phyloP scores from a whole-genome alignment of 108 stramenopile species.

The Cylindrotheca closterium region DNA sequence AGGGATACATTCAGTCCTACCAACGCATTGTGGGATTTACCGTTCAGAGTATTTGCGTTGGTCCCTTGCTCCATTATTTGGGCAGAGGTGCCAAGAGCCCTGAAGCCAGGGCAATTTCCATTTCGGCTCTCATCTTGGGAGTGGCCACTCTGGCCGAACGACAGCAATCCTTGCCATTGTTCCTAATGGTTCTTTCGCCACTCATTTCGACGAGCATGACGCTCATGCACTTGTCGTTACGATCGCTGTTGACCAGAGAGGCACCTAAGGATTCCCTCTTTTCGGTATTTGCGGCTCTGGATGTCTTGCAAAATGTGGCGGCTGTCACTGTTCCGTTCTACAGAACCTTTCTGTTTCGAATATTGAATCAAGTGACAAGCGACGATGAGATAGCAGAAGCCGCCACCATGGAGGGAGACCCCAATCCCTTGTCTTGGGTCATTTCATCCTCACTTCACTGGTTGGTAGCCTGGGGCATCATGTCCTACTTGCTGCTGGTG shows the following conservation, averaged over 20 bases:
- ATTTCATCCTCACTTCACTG: slow-evolving; percentile 58
- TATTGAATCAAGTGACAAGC: slow-evolving; percentile 5
- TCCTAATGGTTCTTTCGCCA: slow-evolving; percentile 46
- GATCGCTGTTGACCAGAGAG: slow-evolving; percentile 62
- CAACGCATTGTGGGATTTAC: slow-evolving; percentile 54
- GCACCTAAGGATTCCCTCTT: slow-evolving; percentile 66
- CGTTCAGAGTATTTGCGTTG: slow-evolving; percentile 55
- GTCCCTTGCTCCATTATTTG: slow-evolving; percentile 29
- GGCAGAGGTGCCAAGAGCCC: no score
- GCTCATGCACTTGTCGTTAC: slow-evolving; percentile 49
- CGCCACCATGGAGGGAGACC: slow-evolving; percentile 65
- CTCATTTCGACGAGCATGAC: slow-evolving; percentile 46
- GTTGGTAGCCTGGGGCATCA: slow-evolving; percentile 33
- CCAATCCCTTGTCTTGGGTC: slow-evolving; percentile 68
- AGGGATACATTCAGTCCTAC: slow-evolving; percentile 75
- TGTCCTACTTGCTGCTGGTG: slow-evolving; percentile 35
- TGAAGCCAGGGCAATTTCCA: slow-evolving; percentile 41
- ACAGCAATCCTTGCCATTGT: slow-evolving; percentile 31
- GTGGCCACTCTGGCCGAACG: slow-evolving; percentile 49
- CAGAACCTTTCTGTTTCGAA: slow-evolving; percentile 59
- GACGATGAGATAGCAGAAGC: no score
- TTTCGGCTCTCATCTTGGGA: slow-evolving; percentile 45
- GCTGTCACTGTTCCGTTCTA: slow-evolving; percentile 81
- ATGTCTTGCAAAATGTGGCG: slow-evolving; percentile 70
- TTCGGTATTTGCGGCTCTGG: slow-evolving; percentile 75